Percentiles rank a stretch among this genome's conserved stretches.
Conservation (phyloP, 2,329 filamentous ascomycete species). For the Ophiognomonia clavigignenti-juglandacearum region DNA sequence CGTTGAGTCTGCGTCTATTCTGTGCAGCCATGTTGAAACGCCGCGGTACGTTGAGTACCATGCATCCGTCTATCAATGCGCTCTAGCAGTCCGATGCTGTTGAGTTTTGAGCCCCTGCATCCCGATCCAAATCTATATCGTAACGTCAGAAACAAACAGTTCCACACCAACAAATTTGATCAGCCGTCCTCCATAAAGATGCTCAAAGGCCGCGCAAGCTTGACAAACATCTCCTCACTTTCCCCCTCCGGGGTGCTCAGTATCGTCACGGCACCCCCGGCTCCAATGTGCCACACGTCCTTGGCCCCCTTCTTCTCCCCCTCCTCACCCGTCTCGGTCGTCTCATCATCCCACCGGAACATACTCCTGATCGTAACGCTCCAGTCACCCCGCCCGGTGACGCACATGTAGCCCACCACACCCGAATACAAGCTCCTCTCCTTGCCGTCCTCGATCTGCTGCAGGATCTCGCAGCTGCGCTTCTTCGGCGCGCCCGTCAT, state of each 20-base stretch:
- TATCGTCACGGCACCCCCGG: slow-evolving; percentile 84
- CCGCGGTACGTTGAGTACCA: slow-evolving; percentile 23
- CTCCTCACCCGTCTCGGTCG: slow-evolving; percentile 34
- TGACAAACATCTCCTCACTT: slow-evolving; percentile 85
- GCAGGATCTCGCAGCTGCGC: slow-evolving; percentile 79
- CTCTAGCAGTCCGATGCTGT: slow-evolving; percentile 6
- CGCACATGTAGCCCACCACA: slow-evolving; percentile 84
- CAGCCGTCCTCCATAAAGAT: slow-evolving; percentile 35
- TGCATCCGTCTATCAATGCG: too few relatives aligned
- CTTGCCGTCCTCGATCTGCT: slow-evolving; percentile 57
- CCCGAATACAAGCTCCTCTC: slow-evolving; percentile 80
- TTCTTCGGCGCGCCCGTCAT: slow-evolving; percentile 98
- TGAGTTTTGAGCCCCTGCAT: slow-evolving; percentile 1
- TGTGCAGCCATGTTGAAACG: slow-evolving; percentile 17
- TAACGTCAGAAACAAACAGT: background rate
- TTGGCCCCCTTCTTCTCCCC: slow-evolving; percentile 25
- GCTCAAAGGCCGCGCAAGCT: slow-evolving; percentile 55
- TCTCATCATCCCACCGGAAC: slow-evolving; percentile 66
- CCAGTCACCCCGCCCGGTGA: slow-evolving; percentile 81
- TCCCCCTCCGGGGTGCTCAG: slow-evolving; percentile 77
- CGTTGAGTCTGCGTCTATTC: slow-evolving; percentile 19
- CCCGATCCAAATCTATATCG: background rate
- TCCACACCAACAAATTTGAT: background rate
- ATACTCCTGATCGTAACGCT: slow-evolving; percentile 85
- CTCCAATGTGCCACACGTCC: slow-evolving; percentile 77